Evolutionary conservation across 2,329 filamentous ascomycete genomes (phyloP), one percentile per base, ranked within the genome.

Genomic region (Alternaria brassicicola): DNA sequence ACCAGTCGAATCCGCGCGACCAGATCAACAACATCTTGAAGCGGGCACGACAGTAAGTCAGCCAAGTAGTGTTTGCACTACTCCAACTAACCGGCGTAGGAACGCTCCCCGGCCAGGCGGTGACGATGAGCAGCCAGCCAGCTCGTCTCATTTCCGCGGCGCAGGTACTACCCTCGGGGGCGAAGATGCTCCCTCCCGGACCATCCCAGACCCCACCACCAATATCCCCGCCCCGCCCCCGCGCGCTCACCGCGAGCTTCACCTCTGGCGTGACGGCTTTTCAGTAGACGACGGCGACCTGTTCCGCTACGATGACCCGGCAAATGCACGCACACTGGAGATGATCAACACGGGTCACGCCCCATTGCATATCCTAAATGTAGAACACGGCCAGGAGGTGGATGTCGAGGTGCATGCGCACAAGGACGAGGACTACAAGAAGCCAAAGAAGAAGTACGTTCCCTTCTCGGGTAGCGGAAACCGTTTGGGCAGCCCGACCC

Each of bases 231-330:
- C 68, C 52, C 77, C 74, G 15, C 78, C 77, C 9, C 80, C 84
- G 31, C 83, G 85, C 5, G 86, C 90, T 60, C 86, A 87, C 49
- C 88, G 91, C 49, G 85, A 87, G 10, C 82, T 96, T 52, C 91
- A 94, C 70, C 83, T 95, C 42, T 96, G 92, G 92, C 84, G 85
- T 39, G 89, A 96, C 72, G 92, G 92, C 13, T 94, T 95, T 79
- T 94, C 90, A 64, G 88, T 96, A 60, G 91, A 93, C 59, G 90
- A 95, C 69, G 92, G 92, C 26, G 85, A 88, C 45, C 85, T 95
- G 35, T 88, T 86, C 73, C 87, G 90, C 55, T 94, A 91, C 71
- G 89, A 93, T 69, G 91, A 95, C 74, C 90, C 91, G 0, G 84
- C 84, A 28, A 93, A 94, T 73, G 86, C 88, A 28, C 82, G 84